Conservation (phyloP, 495 filamentous ascomycete genomes). For the Aspergillus haitiensis region DNA sequence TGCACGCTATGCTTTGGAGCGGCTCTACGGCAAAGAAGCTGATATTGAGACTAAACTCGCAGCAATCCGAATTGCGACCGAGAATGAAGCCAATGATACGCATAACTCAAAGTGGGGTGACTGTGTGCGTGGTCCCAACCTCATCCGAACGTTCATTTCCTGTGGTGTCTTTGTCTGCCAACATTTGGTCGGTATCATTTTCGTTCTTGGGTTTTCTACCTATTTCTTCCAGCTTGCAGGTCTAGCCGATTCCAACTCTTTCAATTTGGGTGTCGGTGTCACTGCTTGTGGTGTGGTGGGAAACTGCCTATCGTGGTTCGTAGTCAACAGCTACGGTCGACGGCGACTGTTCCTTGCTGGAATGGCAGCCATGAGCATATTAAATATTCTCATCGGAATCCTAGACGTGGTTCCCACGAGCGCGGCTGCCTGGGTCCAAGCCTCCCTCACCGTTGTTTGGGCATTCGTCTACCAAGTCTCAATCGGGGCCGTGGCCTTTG, state of each 20-base stretch:
- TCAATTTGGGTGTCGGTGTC: conserved; percentile 32
- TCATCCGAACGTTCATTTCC: conserved; percentile 46
- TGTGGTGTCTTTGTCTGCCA: conserved; percentile 47
- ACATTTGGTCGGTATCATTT: conserved; percentile 35
- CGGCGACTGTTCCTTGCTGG: conserved; percentile 56
- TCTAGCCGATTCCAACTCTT: conserved; percentile 41
- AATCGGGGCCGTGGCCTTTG: conserved; percentile 62
- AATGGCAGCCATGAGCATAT: conserved; percentile 43
- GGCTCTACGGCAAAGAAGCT: conserved; percentile 28
- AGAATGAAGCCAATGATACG: neutral
- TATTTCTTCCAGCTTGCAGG: conserved; percentile 67
- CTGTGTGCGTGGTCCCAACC: conserved; percentile 45
- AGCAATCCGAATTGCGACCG: neutral
- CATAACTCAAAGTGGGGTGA: conserved; percentile 36
- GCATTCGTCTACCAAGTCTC: conserved; percentile 57
- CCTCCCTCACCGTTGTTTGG: conserved; percentile 55
- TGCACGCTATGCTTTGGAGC: conserved; percentile 34
- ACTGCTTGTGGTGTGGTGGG: conserved; percentile 33
- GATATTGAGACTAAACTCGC: conserved; percentile 16
- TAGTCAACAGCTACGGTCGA: conserved; percentile 49
- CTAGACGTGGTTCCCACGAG: conserved; percentile 54
- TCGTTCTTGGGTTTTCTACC: conserved; percentile 53
- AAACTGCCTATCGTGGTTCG: conserved; percentile 28
- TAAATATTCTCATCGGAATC: conserved; percentile 61
- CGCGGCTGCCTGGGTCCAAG: conserved; percentile 51